phyloP scores from a whole-genome alignment of 2,329 filamentous ascomycete species.

The Parastagonospora avenae region DNA sequence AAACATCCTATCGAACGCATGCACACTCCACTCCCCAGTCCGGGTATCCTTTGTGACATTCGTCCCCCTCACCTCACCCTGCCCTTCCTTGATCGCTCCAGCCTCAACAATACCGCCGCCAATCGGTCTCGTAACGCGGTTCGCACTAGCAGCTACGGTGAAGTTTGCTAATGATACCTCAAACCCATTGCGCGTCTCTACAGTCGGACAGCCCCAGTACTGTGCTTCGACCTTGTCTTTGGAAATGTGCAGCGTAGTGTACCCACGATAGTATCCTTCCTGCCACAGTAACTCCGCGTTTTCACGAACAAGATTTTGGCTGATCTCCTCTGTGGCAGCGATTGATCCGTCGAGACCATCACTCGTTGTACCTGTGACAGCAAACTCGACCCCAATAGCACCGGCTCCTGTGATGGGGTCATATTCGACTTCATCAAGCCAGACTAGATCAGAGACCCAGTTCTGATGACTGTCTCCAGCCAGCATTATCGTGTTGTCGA shows the following conservation, averaged over 20 bases:
- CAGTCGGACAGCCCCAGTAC: not conserved
- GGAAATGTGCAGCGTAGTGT: not conserved
- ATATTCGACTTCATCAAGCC: not conserved
- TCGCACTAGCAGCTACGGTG: not conserved
- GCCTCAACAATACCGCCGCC: slow-evolving; percentile 21
- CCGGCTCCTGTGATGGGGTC: not conserved
- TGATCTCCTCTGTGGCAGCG: slow-evolving; percentile 51
- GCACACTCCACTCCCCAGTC: not conserved
- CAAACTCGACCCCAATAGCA: slow-evolving; percentile 50
- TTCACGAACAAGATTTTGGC: slow-evolving; percentile 34
- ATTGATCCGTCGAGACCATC: slow-evolving; percentile 54
- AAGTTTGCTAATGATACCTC: not conserved
- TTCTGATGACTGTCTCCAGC: slow-evolving; percentile 69
- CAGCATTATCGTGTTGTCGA: slow-evolving; percentile 71
- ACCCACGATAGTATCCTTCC: not conserved
- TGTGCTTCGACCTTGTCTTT: not conserved
- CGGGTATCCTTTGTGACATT: not conserved
- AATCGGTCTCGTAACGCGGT: not conserved
- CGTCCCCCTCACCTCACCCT: slow-evolving; percentile 1
- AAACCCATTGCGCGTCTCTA: not conserved
- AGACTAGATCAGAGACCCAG: slow-evolving; percentile 49
- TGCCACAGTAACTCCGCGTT: slow-evolving; percentile 70
- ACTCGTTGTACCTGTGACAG: slow-evolving; percentile 57
- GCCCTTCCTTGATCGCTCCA: slow-evolving; percentile 50
- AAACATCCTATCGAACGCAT: not conserved